Conservation (phyloP, 1,284 basidiomycete species). For the Ustilago xerochloae region DNA sequence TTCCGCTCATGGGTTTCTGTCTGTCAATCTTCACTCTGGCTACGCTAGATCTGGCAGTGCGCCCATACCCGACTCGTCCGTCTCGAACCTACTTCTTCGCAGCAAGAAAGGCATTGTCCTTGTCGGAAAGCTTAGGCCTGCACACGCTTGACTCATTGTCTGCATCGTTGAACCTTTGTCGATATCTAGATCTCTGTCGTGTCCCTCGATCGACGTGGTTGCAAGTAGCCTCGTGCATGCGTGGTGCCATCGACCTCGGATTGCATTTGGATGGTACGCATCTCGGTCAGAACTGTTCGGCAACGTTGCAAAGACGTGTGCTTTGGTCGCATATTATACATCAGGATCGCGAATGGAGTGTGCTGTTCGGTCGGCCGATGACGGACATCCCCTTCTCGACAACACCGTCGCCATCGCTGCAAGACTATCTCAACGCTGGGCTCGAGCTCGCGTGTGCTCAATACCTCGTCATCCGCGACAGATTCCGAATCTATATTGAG, state of each 20-base stretch:
- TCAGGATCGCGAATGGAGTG: constrained; percentile 46
- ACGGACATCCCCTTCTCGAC: constrained; percentile 42
- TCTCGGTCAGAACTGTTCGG: constrained; percentile 34
- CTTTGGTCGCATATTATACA: constrained; percentile 47
- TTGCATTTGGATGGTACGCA: constrained; percentile 34
- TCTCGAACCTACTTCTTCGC: constrained; percentile 47
- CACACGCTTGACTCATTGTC: constrained; percentile 42
- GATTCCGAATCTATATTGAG: constrained; percentile 34
- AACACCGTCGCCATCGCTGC: constrained; percentile 24
- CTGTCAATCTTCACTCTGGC: constrained; percentile 36
- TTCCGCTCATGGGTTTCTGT: constrained; percentile 41
- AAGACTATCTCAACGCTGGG: constrained; percentile 30
- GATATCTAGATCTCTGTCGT: constrained; percentile 40
- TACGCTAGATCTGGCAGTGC: constrained; percentile 35
- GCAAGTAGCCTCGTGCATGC: constrained; percentile 45
- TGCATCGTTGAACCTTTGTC: constrained; percentile 40
- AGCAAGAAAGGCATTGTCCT: constrained; percentile 37
- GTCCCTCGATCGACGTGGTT: constrained; percentile 42
- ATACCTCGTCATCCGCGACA: constrained; percentile 39
- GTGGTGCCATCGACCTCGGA: constrained; percentile 39
- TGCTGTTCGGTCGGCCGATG: constrained; percentile 42
- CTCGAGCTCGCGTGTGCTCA: constrained; percentile 41
- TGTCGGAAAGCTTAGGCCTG: constrained; percentile 39
- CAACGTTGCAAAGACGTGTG: constrained; percentile 30
- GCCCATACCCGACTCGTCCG: constrained; percentile 34